A percentile compares a stretch with the other conserved stretches of the same genome.
Evolutionary conservation across 176 grass and related monocot species (phyloP).

Genomic region (Musa troglodytarum): DNA sequence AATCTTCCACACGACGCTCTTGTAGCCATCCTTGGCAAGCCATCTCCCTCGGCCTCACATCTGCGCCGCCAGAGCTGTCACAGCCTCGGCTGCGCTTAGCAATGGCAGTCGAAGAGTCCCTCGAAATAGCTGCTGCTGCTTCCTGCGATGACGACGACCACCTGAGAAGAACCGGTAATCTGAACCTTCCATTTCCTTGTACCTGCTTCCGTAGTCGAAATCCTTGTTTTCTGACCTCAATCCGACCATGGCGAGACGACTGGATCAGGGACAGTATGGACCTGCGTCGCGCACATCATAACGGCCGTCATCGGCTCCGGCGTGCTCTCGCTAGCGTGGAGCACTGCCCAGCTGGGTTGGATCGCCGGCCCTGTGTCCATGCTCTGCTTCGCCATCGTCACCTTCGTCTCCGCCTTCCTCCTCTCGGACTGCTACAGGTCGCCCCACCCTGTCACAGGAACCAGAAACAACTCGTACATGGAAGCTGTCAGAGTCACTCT

Average conservation of each 20-base stretch:
- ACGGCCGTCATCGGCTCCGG: conserved; percentile 53
- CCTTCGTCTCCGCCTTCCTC: conserved; percentile 46
- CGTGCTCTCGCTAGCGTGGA: conserved; percentile 59
- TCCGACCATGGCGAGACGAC: neutral
- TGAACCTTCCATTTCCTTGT: neutral
- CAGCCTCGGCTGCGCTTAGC: neutral
- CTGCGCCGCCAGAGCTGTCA: too few relatives aligned
- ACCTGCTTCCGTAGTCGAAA: neutral
- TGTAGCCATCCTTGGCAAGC: too few relatives aligned
- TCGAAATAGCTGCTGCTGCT: conserved; percentile 9
- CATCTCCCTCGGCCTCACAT: too few relatives aligned
- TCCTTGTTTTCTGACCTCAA: neutral
- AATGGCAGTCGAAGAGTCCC: conserved; percentile 34
- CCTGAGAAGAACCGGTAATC: conserved; percentile 29
- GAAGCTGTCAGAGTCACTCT: conserved; percentile 44
- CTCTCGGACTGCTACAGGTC: conserved; percentile 56
- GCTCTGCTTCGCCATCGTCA: conserved; percentile 55
- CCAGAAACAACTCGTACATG: conserved; percentile 59
- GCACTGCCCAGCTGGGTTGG: conserved; percentile 55
- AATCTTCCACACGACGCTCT: too few relatives aligned
- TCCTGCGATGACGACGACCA: conserved; percentile 23
- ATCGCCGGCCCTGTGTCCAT: conserved; percentile 33
- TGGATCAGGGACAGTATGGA: conserved; percentile 43
- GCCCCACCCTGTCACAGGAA: conserved; percentile 28
- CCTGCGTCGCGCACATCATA: conserved; percentile 64